These are phyloP conservation scores for Tricharina praecox DNA, from an alignment of 495 filamentous ascomycete species.

Conservation along the genomic window DNA sequence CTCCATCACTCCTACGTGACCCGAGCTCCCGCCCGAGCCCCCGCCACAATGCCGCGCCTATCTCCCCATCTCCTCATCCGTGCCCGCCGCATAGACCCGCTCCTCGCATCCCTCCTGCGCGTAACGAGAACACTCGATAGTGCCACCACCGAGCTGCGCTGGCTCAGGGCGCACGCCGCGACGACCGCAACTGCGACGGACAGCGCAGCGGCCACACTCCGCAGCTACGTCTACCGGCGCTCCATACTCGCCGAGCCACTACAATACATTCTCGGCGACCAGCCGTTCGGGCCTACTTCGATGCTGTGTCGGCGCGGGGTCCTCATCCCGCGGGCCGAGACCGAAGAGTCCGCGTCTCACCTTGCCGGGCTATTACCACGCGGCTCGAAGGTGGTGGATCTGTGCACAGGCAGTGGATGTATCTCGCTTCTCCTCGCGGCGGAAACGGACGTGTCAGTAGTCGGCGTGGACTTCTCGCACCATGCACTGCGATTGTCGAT, in stretches of 20 bases:
- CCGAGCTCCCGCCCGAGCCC: neutral
- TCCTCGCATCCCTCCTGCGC: constrained; percentile 50
- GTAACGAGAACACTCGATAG: constrained; percentile 49
- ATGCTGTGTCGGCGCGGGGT: constrained; percentile 62
- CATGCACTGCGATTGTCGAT: constrained; percentile 44
- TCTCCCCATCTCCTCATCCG: constrained; percentile 38
- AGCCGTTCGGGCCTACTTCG: constrained; percentile 72
- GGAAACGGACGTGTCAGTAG: constrained; percentile 15
- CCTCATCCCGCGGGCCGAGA: constrained; percentile 65
- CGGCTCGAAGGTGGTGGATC: constrained; percentile 43
- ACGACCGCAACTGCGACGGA: neutral
- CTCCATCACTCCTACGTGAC: constrained; percentile 3
- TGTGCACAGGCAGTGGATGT: constrained; percentile 84
- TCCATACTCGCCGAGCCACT: constrained; percentile 50
- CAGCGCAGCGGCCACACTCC: neutral
- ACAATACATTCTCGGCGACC: constrained; percentile 77
- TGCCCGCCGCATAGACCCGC: constrained; percentile 38
- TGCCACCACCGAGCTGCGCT: constrained; percentile 65
- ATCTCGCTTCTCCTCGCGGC: constrained; percentile 50
- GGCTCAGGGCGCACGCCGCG: constrained; percentile 51
- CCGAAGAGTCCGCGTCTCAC: constrained; percentile 47
- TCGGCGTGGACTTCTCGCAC: constrained; percentile 45
- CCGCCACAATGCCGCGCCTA: constrained; percentile 56
- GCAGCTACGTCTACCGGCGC: constrained; percentile 30
- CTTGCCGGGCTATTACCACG: constrained; percentile 35